Evolutionary conservation across 306 rosid genomes (phyloP).

Genomic region (Luffa acutangula): DNA sequence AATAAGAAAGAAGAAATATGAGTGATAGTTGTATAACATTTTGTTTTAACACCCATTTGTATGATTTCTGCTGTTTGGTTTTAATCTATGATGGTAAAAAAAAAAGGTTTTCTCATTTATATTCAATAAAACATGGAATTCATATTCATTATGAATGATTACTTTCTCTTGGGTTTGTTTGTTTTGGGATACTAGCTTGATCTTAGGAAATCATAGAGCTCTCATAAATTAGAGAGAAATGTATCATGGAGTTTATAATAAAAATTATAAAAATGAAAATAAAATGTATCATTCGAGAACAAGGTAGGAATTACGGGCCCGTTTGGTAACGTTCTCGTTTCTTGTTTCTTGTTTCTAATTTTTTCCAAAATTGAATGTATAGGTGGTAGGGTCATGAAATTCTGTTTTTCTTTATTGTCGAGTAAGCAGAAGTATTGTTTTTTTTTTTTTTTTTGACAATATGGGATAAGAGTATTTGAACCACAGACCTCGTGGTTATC

Average conservation of each 20-base stretch:
- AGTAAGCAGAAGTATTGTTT: no score
- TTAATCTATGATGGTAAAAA: neutral
- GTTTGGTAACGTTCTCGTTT: no score
- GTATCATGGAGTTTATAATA: neutral
- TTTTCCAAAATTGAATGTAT: no score
- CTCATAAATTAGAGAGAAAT: neutral
- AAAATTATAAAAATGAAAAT: neutral
- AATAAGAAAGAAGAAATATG: slow-evolving; percentile 2
- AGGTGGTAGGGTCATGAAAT: no score
- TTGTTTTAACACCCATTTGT: neutral
- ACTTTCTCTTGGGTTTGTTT: neutral
- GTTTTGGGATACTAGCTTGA: neutral
- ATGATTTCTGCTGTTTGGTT: neutral
- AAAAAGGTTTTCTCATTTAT: neutral
- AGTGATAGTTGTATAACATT: neutral
- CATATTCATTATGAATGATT: neutral
- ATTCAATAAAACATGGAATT: neutral
- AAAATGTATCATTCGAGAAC: no score
- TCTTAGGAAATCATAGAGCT: neutral
- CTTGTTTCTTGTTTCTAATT: no score
- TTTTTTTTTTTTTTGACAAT: no score
- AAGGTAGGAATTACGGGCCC: no score
- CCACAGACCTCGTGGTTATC: no score
- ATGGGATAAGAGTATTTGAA: no score
- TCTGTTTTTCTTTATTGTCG: no score